Conservation (phyloP, 495 filamentous ascomycete species). For the Hypomontagnella monticulosa region DNA sequence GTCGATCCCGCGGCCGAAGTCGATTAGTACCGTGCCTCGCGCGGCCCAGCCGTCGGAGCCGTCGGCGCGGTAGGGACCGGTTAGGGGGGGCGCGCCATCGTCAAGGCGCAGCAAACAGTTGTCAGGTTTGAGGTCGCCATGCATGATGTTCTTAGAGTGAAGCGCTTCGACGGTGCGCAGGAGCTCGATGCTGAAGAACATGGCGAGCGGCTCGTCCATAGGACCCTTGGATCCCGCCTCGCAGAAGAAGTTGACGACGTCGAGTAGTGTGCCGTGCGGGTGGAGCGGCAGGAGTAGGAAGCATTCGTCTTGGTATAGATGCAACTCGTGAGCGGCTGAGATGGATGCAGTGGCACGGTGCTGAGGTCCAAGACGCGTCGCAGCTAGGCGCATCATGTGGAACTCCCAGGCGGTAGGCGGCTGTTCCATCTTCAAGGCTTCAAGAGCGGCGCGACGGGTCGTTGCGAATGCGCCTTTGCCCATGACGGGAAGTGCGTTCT, state of each 20-base stretch:
- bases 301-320: conserved; percentile 82
- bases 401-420: conserved; percentile 95
- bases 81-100: conserved; percentile 53
- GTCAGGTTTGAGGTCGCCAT: conserved; percentile 95
- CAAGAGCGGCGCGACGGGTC: conserved; percentile 63
- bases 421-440: conserved; percentile 91
- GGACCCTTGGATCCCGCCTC: conserved; percentile 69
- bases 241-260: conserved; percentile 87
- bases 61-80: conserved; percentile 70
- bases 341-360: conserved; percentile 77
- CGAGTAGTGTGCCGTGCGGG: conserved; percentile 89
- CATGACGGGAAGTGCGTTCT: conserved; percentile 60
- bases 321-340: conserved; percentile 83
- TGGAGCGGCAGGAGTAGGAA: conserved; percentile 90
- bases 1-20: conserved; percentile 95
- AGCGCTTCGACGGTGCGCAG: conserved; percentile 89
- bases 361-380: conserved; percentile 73
- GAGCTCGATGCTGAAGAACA: conserved; percentile 95
- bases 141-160: conserved; percentile 80
- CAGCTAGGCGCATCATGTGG: conserved; percentile 87
- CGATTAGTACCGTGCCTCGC: conserved; percentile 87
- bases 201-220: conserved; percentile 87
- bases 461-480: conserved; percentile 57
- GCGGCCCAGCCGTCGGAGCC: conserved; percentile 80
- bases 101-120: conserved; percentile 92